Base-by-base conservation (phyloP, 306 rosid genomes). In the Astragalus membranaceus region DNA sequence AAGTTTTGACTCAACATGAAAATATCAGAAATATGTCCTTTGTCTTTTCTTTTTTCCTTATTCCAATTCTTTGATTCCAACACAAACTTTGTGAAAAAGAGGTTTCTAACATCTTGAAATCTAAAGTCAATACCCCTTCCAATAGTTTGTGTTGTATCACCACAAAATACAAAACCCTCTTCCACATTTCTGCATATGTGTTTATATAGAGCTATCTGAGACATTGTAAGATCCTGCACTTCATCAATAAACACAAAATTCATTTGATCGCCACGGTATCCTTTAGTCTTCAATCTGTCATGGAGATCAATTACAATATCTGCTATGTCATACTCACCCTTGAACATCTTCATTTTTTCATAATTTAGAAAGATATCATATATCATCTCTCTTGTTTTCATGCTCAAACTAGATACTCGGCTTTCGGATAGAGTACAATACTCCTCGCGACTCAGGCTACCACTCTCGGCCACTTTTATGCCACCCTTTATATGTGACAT, bases 141-240 rank as follows among this genome's bases (percentile, higher is more conserved):
- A 54, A 91, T 75, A 0, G 97, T 88, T 4, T 91, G 95, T 0
- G 95, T 90, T 0, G 95, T 90, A 59, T 90, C 97, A 0, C 95
- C 97, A 6, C 95, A 86, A 47, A 90, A 90, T 26, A 90, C 85
- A 66, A 86, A 91, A 4, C 97, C 97, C 7, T 88, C 97, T 26
- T 91, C 89, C 0, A 88, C 84, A 75, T 91, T 86, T 64, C 49
- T 39, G 67, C 97, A 86, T 6, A 91, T 42, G 69, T 87, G 59
- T 68, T 82, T 88, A 39, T 85, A 91, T 30, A 91, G 47, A 17
- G 85, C 84, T 55, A 88, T 83, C 63, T 91, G 95, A 47, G 83
- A 60, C 88, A 88, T 80, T 0, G 90, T 81, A 0, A 91, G 83
- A 64, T 91, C 92, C 26, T 91, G 97, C 35, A 91, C 97, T 81